phyloP scores from a whole-genome alignment of 257 asterid species.

The Gentiana dahurica region DNA sequence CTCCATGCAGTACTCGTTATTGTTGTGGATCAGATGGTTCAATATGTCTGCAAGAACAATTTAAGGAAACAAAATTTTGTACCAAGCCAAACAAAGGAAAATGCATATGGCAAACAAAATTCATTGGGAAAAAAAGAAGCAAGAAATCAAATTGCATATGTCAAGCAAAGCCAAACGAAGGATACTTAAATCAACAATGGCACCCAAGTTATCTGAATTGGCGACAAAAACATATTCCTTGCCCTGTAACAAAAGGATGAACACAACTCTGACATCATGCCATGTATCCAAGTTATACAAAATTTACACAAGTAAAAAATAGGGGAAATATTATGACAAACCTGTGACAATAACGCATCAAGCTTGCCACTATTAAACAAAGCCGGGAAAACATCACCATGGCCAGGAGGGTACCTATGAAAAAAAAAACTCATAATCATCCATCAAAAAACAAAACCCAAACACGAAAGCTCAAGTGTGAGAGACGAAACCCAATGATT shows the following conservation, averaged over 20 bases:
- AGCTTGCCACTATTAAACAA: conserved; percentile 95
- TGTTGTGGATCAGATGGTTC: conserved; percentile 69
- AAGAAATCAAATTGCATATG: too few relatives aligned
- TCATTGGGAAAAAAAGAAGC: too few relatives aligned
- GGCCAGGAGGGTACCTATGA: conserved; percentile 96
- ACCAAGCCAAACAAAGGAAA: background rate
- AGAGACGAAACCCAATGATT: too few relatives aligned
- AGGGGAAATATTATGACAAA: conserved; percentile 11
- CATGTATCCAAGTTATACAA: too few relatives aligned
- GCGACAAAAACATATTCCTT: conserved; percentile 91
- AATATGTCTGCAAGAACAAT: conserved; percentile 57
- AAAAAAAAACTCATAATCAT: conserved; percentile 12
- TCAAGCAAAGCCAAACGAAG: conserved; percentile 16
- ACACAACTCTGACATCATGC: background rate
- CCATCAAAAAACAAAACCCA: conserved; percentile 4
- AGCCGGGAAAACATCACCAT: conserved; percentile 96
- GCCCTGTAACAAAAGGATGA: conserved; percentile 42
- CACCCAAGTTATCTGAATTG: conserved; percentile 97
- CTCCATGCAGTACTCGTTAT: conserved; percentile 99
- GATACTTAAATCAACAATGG: conserved; percentile 97
- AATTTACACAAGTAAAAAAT: conserved; percentile 2
- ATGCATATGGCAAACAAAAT: too few relatives aligned
- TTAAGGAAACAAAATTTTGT: conserved; percentile 33
- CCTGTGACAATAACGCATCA: conserved; percentile 79
- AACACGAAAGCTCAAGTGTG: background rate